These are phyloP conservation scores for Parascedosporium putredinis DNA, from an alignment of 2,329 filamentous ascomycete genomes.

Conservation along the genomic window DNA sequence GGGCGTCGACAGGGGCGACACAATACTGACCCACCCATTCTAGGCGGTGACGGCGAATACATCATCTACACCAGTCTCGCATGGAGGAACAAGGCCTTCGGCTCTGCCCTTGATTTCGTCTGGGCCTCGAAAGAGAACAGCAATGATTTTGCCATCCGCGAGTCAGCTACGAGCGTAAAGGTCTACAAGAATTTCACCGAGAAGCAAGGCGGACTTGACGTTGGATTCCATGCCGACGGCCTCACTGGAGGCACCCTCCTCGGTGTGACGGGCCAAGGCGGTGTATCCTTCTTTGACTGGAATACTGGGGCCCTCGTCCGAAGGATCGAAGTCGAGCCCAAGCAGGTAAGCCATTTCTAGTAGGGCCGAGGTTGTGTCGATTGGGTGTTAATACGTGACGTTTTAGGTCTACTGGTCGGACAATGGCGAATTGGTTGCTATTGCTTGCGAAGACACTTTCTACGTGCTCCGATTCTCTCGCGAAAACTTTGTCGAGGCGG, in stretches of 20 bases:
- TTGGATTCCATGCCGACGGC: slow-evolving; percentile 90
- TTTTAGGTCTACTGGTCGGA: slow-evolving; percentile 97
- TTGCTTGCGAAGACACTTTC: slow-evolving; percentile 91
- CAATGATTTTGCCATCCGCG: slow-evolving; percentile 95
- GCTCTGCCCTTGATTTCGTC: slow-evolving; percentile 87
- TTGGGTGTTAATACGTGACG: neutral
- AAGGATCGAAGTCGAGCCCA: slow-evolving; percentile 73
- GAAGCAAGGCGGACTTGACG: slow-evolving; percentile 77
- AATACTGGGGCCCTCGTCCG: slow-evolving; percentile 78
- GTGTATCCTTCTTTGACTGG: slow-evolving; percentile 96
- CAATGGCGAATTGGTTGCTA: slow-evolving; percentile 80
- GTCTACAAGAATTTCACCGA: slow-evolving; percentile 97
- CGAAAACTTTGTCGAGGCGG: slow-evolving; percentile 75
- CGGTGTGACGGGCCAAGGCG: slow-evolving; percentile 89
- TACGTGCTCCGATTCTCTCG: slow-evolving; percentile 89
- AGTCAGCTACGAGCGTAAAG: slow-evolving; percentile 89
- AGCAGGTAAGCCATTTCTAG: slow-evolving; percentile 29
- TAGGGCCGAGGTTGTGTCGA: too few species aligned
- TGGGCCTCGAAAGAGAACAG: slow-evolving; percentile 97
- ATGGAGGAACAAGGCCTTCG: slow-evolving; percentile 96
- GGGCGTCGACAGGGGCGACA: neutral
- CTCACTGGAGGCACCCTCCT: slow-evolving; percentile 81
- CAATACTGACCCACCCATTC: neutral
- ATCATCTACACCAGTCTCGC: slow-evolving; percentile 97
- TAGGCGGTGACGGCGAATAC: slow-evolving; percentile 80